phyloP scores from a whole-genome alignment of 2,329 filamentous ascomycete genomes.

The Colletotrichum camelliae region DNA sequence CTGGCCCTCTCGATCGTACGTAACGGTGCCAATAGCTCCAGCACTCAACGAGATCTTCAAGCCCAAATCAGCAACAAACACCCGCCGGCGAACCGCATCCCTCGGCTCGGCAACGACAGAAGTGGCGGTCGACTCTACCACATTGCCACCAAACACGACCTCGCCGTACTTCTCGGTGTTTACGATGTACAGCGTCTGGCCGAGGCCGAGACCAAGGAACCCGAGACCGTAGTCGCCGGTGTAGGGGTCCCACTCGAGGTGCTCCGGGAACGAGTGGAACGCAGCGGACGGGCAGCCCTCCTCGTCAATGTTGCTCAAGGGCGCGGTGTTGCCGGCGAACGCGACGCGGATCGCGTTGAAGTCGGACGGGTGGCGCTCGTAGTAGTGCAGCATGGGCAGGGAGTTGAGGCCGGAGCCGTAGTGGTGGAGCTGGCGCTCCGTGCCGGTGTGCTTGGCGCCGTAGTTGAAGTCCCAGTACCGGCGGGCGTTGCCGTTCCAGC shows the following conservation, averaged over 20 bases:
- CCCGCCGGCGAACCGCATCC: slow-evolving; percentile 51
- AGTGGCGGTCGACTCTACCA: slow-evolving; percentile 26
- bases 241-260: slow-evolving; percentile 60
- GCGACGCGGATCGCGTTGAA: slow-evolving; percentile 58
- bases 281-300: slow-evolving; percentile 60
- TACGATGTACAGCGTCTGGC: slow-evolving; percentile 54
- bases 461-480: slow-evolving; percentile 60
- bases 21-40: slow-evolving; percentile 38
- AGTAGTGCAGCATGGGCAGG: slow-evolving; percentile 57
- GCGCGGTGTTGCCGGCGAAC: slow-evolving; percentile 58
- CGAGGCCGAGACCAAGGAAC: slow-evolving; percentile 57
- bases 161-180: slow-evolving; percentile 49
- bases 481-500: slow-evolving; percentile 66
- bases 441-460: slow-evolving; percentile 44
- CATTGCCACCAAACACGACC: slow-evolving; percentile 54
- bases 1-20: neutral
- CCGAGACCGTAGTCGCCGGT: slow-evolving; percentile 63
- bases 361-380: slow-evolving; percentile 49
- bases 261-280: slow-evolving; percentile 63
- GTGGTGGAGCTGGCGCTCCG: slow-evolving; percentile 62
- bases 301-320: slow-evolving; percentile 59
- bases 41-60: slow-evolving; percentile 42
- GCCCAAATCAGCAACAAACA: slow-evolving; percentile 54
- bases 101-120: slow-evolving; percentile 41
- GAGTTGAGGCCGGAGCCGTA: slow-evolving; percentile 66